These are phyloP conservation scores for Pilaira anomala DNA, from an alignment of 192 early-diverging fungal genomes.

Conservation along the genomic window DNA sequence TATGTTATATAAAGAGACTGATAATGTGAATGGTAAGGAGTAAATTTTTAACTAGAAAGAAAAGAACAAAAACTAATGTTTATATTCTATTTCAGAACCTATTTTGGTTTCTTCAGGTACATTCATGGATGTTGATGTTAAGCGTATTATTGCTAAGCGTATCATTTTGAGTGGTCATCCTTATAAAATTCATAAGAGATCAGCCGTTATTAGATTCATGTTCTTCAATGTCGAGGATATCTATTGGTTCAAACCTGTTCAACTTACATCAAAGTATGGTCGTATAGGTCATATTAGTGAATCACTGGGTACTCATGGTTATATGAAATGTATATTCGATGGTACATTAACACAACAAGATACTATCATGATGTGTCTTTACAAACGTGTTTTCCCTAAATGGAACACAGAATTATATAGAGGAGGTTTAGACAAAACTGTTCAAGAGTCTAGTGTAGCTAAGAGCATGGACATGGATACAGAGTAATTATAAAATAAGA, in stretches of 20 bases:
- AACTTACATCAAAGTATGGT: slow-evolving; percentile 87
- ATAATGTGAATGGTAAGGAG: slow-evolving; percentile 47
- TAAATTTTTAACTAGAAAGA: neutral
- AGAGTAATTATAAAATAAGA: slow-evolving; percentile 5
- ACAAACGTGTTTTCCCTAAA: slow-evolving; percentile 96
- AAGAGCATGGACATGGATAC: slow-evolving; percentile 18
- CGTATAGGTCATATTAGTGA: slow-evolving; percentile 90
- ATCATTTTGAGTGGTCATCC: slow-evolving; percentile 93
- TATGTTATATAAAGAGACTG: slow-evolving; percentile 71
- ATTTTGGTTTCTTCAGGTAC: slow-evolving; percentile 79
- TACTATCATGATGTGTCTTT: slow-evolving; percentile 93
- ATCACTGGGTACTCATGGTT: slow-evolving; percentile 94
- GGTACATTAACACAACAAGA: slow-evolving; percentile 88
- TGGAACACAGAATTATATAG: slow-evolving; percentile 76
- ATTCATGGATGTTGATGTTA: slow-evolving; percentile 69
- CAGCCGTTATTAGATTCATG: slow-evolving; percentile 94
- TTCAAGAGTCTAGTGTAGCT: slow-evolving; percentile 4
- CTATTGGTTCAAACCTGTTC: slow-evolving; percentile 94
- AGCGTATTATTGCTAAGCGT: slow-evolving; percentile 92
- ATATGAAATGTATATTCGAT: slow-evolving; percentile 94
- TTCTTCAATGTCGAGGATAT: slow-evolving; percentile 92
- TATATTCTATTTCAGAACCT: slow-evolving; percentile 34
- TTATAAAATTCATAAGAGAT: slow-evolving; percentile 90
- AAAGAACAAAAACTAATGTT: neutral
- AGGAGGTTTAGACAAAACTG: slow-evolving; percentile 17